Conservation (phyloP, 2,329 filamentous ascomycete genomes). For the Beauveria pseudobassiana region DNA sequence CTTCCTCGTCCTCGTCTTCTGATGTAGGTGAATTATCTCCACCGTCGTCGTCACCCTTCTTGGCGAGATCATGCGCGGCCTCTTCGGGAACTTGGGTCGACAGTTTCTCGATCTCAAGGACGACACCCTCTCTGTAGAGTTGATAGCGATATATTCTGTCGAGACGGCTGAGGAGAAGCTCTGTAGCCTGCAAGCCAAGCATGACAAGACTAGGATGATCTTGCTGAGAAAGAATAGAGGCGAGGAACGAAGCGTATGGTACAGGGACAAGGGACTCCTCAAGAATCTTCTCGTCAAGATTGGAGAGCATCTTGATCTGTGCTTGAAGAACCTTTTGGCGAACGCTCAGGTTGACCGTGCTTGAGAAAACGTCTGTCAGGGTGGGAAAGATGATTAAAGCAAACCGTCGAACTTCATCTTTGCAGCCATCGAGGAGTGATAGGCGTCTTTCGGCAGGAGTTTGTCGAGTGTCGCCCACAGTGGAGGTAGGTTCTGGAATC, state of each 20-base stretch:
- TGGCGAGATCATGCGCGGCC: constrained; percentile 13
- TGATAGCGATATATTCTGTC: constrained; percentile 90
- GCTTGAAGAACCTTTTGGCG: constrained; percentile 91
- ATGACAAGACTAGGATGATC: constrained; percentile 85
- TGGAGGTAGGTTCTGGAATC: constrained; percentile 14
- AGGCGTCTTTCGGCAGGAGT: constrained; percentile 73
- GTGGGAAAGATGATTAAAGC: constrained; percentile 90
- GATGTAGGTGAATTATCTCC: neutral
- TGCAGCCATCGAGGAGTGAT: constrained; percentile 75
- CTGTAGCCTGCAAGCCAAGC: constrained; percentile 79
- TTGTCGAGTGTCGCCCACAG: neutral
- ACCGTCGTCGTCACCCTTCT: neutral
- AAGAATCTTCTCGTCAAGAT: constrained; percentile 78
- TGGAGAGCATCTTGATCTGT: constrained; percentile 97
- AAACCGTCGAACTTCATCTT: constrained; percentile 81
- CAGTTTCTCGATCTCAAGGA: constrained; percentile 80
- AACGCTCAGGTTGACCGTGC: constrained; percentile 90
- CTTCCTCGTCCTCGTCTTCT: constrained; percentile 12
- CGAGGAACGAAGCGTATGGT: constrained; percentile 90
- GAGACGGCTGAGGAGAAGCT: constrained; percentile 76
- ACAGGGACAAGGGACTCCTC: constrained; percentile 80
- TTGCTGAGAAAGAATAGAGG: constrained; percentile 90
- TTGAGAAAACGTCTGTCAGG: constrained; percentile 92
- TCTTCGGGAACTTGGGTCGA: constrained; percentile 41
- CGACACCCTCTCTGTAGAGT: constrained; percentile 93